phyloP scores from a whole-genome alignment of 306 rosid genomes.

The Vigna reflexopilosa region DNA sequence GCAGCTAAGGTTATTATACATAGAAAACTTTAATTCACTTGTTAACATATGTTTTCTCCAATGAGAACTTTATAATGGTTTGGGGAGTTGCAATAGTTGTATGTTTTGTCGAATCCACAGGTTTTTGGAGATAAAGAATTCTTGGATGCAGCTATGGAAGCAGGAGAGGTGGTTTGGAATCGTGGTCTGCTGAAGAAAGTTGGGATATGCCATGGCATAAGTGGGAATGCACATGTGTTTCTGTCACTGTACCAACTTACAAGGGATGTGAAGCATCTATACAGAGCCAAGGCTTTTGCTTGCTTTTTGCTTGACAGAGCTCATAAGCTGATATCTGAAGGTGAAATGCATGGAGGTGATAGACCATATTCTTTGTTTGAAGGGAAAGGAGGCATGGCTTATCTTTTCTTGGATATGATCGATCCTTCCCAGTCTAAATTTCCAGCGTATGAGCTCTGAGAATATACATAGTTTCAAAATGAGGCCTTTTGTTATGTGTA shows the following conservation, averaged over 20 bases:
- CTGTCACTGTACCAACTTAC: conserved; percentile 72
- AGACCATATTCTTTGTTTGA: conserved; percentile 69
- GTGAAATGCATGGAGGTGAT: conserved; percentile 78
- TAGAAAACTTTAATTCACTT: conserved; percentile 27
- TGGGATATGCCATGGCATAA: conserved; percentile 77
- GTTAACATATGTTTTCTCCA: background rate
- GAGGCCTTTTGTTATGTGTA: conserved; percentile 26
- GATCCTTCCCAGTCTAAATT: conserved; percentile 64
- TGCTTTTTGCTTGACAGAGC: conserved; percentile 71
- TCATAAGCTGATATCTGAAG: conserved; percentile 60
- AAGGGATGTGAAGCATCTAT: conserved; percentile 52
- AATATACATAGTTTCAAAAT: conserved; percentile 13
- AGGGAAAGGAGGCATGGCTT: conserved; percentile 72
- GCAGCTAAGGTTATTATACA: conserved; percentile 67
- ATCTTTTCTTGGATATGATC: conserved; percentile 63
- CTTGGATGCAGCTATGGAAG: conserved; percentile 68
- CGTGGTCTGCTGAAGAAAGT: conserved; percentile 70
- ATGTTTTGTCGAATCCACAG: conserved; percentile 39
- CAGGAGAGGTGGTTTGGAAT: conserved; percentile 71
- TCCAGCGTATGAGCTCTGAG: conserved; percentile 68
- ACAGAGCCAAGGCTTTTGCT: conserved; percentile 75
- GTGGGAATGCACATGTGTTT: conserved; percentile 73
- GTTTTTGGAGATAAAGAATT: conserved; percentile 65
- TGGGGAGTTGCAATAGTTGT: background rate
- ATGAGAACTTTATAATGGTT: conserved; percentile 5